Evolutionary conservation across 2,329 filamentous ascomycete genomes (phyloP).

Genomic region (Dothideomycetes sp.): DNA sequence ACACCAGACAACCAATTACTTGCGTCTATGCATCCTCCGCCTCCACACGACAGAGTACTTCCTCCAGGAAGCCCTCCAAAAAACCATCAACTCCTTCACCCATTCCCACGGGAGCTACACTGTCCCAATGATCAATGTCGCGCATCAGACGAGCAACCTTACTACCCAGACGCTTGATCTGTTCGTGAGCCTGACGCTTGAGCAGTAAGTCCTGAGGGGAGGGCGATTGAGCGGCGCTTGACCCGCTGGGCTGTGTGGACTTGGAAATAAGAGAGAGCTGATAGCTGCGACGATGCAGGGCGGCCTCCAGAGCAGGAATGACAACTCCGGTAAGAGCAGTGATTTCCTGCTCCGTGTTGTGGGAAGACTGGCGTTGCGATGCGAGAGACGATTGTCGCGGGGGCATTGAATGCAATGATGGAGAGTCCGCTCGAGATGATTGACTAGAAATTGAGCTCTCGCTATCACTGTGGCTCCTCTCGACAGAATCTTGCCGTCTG

Average conservation of each 20-base stretch:
- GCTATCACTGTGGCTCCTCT: background rate
- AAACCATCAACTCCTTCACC: constrained; percentile 81
- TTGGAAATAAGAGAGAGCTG: constrained; percentile 46
- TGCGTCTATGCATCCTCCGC: constrained; percentile 55
- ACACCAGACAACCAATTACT: background rate
- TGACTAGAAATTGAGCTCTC: constrained; percentile 1
- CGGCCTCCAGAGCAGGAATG: constrained; percentile 82
- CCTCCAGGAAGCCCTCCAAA: constrained; percentile 83
- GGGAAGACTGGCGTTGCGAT: constrained; percentile 40
- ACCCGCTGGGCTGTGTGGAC: constrained; percentile 9
- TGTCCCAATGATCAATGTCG: constrained; percentile 84
- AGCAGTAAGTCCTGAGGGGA: constrained; percentile 25
- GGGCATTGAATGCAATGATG: constrained; percentile 43
- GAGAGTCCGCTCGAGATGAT: constrained; percentile 1
- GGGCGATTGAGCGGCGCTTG: constrained; percentile 15
- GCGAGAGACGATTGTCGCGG: constrained; percentile 11
- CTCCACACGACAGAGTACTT: constrained; percentile 85
- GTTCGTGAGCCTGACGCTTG: constrained; percentile 63
- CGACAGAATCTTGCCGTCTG: background rate
- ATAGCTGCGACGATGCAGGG: constrained; percentile 65
- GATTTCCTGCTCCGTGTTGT: constrained; percentile 45
- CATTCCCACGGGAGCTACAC: constrained; percentile 82
- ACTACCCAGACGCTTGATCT: constrained; percentile 67
- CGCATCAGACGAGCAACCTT: constrained; percentile 76
- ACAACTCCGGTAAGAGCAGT: constrained; percentile 87